Conservation (phyloP, 345 rosid genomes). For the Lenwebbia sp. region DNA sequence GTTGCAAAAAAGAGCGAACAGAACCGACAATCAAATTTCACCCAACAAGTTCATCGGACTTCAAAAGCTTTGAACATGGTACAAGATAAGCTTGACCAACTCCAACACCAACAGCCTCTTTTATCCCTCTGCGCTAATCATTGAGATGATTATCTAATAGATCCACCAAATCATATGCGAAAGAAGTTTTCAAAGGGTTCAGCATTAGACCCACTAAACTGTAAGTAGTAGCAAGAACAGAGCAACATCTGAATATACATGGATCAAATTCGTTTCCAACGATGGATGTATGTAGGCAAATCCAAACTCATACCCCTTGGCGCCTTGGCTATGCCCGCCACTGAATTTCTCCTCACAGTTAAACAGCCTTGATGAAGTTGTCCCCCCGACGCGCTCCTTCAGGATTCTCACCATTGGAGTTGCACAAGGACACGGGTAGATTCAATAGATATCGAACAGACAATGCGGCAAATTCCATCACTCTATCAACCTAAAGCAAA, state of each 20-base stretch:
- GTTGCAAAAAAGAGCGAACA: no score
- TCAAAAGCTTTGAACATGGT: not conserved
- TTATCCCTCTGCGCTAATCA: not conserved
- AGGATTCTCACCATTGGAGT: no score
- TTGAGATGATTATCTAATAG: not conserved
- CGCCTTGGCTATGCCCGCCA: slow-evolving; percentile 62
- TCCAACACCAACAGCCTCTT: not conserved
- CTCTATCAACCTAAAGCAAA: no score
- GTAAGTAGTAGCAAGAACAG: not conserved
- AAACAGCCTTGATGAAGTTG: slow-evolving; percentile 61
- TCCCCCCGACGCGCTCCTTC: slow-evolving; percentile 30
- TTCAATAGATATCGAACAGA: no score
- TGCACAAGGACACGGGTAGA: no score
- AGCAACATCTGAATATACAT: not conserved
- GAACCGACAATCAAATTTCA: no score
- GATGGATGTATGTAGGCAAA: not conserved
- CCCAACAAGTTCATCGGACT: not conserved
- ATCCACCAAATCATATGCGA: not conserved
- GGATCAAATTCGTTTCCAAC: not conserved
- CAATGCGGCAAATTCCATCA: no score
- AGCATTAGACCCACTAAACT: not conserved
- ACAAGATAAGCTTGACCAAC: not conserved
- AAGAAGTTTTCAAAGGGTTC: no score
- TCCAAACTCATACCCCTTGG: slow-evolving; percentile 41
- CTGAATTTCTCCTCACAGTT: slow-evolving; percentile 34